Evolutionary conservation across 768 basidiomycete genomes (phyloP).

Genomic region (Boletus huronensis): DNA sequence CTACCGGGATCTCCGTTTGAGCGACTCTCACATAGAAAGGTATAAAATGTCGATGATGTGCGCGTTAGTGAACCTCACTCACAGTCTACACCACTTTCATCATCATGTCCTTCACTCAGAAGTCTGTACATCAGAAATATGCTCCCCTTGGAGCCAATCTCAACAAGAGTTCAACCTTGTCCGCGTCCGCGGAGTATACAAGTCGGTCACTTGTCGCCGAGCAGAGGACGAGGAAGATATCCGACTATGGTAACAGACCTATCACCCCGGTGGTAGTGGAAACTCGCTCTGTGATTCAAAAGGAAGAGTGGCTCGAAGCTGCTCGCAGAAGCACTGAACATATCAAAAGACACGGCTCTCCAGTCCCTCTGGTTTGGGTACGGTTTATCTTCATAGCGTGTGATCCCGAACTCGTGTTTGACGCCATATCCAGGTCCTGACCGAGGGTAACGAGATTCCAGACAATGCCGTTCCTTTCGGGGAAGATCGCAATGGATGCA

Average conservation of each 20-base stretch:
- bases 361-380: constrained; percentile 34
- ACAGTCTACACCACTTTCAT: neutral
- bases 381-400: neutral
- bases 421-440: constrained; percentile 20
- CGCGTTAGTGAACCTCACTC: neutral
- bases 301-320: constrained; percentile 28
- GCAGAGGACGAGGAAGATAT: no score
- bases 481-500: constrained; percentile 28
- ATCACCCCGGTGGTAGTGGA: constrained; percentile 14
- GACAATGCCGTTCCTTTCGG: constrained; percentile 35
- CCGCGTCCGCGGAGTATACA: no score
- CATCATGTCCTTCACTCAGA: constrained; percentile 22
- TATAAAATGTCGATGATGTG: constrained; percentile 12
- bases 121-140: constrained; percentile 5
- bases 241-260: constrained; percentile 8
- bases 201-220: no score
- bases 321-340: constrained; percentile 31
- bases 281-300: constrained; percentile 16
- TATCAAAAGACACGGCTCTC: constrained; percentile 27
- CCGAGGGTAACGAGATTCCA: constrained; percentile 31
- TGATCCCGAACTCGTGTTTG: neutral
- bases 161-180: neutral
- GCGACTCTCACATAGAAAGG: neutral
- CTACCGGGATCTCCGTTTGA: neutral
- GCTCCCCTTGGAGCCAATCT: neutral